These are phyloP conservation scores for Oxyria digyna DNA, from an alignment of 148 eudicot genomes.

Conservation along the genomic window DNA sequence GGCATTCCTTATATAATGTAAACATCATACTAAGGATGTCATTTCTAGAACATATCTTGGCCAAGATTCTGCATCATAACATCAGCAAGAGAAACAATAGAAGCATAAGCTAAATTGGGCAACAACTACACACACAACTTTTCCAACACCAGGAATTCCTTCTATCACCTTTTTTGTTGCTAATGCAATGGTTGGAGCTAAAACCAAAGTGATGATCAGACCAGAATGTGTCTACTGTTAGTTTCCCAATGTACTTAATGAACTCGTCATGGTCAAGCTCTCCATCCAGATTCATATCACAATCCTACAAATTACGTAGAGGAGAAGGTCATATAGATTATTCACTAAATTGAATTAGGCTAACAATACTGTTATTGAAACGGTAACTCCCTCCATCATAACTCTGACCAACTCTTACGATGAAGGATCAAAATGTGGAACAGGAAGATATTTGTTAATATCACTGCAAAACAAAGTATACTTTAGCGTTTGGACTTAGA, in stretches of 20 bases:
- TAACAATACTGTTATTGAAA: not conserved
- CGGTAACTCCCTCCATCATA: slow-evolving; percentile 42
- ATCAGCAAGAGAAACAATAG: slow-evolving; percentile 56
- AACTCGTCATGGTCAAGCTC: slow-evolving; percentile 66
- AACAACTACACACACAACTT: slow-evolving; percentile 62
- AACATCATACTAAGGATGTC: not conserved
- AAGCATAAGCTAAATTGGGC: slow-evolving; percentile 65
- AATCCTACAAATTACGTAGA: slow-evolving; percentile 31
- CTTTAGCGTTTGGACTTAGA: too few species aligned
- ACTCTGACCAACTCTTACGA: slow-evolving; percentile 44
- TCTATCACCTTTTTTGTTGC: slow-evolving; percentile 75
- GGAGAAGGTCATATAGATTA: too few species aligned
- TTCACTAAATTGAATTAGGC: too few species aligned
- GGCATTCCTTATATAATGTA: not conserved
- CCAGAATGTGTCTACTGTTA: slow-evolving; percentile 57
- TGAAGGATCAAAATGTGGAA: slow-evolving; percentile 91
- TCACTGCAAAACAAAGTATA: slow-evolving; percentile 56
- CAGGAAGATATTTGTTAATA: slow-evolving; percentile 69
- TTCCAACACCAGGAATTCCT: slow-evolving; percentile 65
- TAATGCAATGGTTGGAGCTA: slow-evolving; percentile 66
- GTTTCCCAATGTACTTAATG: slow-evolving; percentile 31
- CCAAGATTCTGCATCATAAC: slow-evolving; percentile 34
- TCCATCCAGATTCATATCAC: slow-evolving; percentile 54
- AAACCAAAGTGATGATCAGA: slow-evolving; percentile 51
- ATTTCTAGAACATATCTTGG: not conserved